Evolutionary conservation across 352 stramenopile species (phyloP), one percentile per base, ranked within the genome.

Genomic region (Pythium coloratum): DNA sequence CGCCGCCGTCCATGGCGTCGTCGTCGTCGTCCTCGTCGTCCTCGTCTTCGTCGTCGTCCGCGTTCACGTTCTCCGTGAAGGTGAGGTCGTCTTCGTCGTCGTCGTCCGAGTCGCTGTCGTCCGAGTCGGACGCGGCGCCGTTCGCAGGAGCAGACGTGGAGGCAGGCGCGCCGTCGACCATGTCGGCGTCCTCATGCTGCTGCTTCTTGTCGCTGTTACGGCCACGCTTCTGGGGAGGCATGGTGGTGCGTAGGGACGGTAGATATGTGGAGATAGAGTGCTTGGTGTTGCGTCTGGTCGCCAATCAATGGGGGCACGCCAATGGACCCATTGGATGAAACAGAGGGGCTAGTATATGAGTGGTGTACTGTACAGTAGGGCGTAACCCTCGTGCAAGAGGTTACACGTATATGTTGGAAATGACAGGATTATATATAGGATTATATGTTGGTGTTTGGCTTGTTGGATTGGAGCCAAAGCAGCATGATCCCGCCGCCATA

Each of bases 401-500:
- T 10, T 12, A 61, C 20, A 24, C 20, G 20, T 61, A 61, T 36
- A 61, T 61, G 55, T 61, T 61, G 24, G 13, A 2, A 6, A 24
- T 14, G 8, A 8, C 4, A 7, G 40, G 13, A 24, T 6, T 40
- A 24, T 24, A 24, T 24, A 8, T 0, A 7, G 40, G 13, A 24
- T 6, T 40, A 24, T 24, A 24, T 24, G 20, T 24, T 24, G 20
- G 20, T 24, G 20, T 24, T 24, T 24, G 20, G 20, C 20, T 40
- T 40, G 34, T 40, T 40, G 34, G 34, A 40, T 40, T 54, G n/a
- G 13, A 46, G 24, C 30, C 30, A 44, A 14, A 6, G 42, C 26
- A 38, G 10, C 49, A 84, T 79, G 63, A 85, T 92, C 56, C 86
- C 81, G 55, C 86, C 86, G 64, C 86, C 86, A 64, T 95, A 84